Conservation (phyloP, 1,284 basidiomycete species). For the Puccinia horiana region DNA sequence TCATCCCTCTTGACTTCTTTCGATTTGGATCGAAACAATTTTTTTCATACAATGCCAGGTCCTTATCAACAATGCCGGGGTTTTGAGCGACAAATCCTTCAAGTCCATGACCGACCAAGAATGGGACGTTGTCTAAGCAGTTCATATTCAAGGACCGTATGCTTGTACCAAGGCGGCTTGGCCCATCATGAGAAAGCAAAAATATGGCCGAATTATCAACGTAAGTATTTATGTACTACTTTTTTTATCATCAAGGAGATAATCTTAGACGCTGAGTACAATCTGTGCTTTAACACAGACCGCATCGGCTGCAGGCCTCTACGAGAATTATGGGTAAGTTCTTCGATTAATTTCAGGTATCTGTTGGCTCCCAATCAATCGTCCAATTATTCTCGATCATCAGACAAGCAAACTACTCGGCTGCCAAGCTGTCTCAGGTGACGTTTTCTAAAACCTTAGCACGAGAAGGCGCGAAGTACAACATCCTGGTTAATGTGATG, state of each 20-base stretch:
- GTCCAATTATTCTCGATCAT: not conserved
- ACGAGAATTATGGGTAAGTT: slow-evolving; percentile 63
- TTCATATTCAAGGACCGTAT: slow-evolving; percentile 93
- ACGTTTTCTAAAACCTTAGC: slow-evolving; percentile 90
- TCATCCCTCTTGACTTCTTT: not conserved
- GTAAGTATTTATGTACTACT: too few relatives aligned
- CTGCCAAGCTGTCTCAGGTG: slow-evolving; percentile 73
- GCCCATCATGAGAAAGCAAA: slow-evolving; percentile 82
- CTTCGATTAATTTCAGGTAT: slow-evolving; percentile 52
- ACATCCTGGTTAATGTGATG: slow-evolving; percentile 82
- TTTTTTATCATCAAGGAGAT: not conserved
- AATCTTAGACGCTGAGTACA: not conserved
- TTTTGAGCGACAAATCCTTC: slow-evolving; percentile 62
- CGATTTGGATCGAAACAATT: not conserved
- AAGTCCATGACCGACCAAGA: slow-evolving; percentile 61
- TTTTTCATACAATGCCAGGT: slow-evolving; percentile 51
- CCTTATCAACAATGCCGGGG: slow-evolving; percentile 78
- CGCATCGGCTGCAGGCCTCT: slow-evolving; percentile 81
- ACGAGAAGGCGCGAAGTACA: slow-evolving; percentile 79
- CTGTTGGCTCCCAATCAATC: slow-evolving; percentile 1
- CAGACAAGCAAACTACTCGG: slow-evolving; percentile 82
- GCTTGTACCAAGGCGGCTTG: slow-evolving; percentile 95
- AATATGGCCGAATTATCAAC: slow-evolving; percentile 86
- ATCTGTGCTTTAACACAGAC: slow-evolving; percentile 60
- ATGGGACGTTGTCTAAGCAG: slow-evolving; percentile 75